Conservation (phyloP, 2,329 filamentous ascomycete species). For the Capronia epimyces region DNA sequence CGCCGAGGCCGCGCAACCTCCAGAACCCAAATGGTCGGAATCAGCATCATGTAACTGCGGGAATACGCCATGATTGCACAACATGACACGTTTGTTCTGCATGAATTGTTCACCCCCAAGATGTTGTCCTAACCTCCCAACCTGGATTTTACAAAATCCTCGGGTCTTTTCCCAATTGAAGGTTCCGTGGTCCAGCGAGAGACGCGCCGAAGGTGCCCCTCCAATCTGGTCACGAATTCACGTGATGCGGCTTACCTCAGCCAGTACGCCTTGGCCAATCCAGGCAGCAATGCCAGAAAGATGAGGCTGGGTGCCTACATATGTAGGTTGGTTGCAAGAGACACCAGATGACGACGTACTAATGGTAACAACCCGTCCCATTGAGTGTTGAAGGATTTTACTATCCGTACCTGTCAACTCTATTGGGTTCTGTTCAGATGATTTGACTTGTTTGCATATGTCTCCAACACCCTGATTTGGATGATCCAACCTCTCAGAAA, state of each 20-base stretch:
- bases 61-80: constrained; percentile 14
- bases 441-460: neutral
- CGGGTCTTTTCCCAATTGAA: neutral
- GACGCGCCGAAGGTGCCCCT: neutral
- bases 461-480: neutral
- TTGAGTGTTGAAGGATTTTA: too few species aligned
- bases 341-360: too few species aligned
- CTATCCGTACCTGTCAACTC: neutral
- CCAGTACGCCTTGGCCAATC: constrained; percentile 10
- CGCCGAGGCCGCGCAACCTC: neutral
- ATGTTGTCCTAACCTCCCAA: neutral
- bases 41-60: constrained; percentile 15
- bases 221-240: neutral
- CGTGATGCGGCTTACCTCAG: constrained; percentile 21
- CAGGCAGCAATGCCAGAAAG: constrained; percentile 10
- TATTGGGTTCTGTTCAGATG: neutral
- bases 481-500: neutral
- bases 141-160: neutral
- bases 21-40: constrained; percentile 6
- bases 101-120: neutral
- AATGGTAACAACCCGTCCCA: too few species aligned
- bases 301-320: neutral
- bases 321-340: neutral
- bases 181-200: neutral
- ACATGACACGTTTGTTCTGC: constrained; percentile 20